Evolutionary conservation across 1,284 basidiomycete species (phyloP).

Genomic region (Leccinum pachyderme): DNA sequence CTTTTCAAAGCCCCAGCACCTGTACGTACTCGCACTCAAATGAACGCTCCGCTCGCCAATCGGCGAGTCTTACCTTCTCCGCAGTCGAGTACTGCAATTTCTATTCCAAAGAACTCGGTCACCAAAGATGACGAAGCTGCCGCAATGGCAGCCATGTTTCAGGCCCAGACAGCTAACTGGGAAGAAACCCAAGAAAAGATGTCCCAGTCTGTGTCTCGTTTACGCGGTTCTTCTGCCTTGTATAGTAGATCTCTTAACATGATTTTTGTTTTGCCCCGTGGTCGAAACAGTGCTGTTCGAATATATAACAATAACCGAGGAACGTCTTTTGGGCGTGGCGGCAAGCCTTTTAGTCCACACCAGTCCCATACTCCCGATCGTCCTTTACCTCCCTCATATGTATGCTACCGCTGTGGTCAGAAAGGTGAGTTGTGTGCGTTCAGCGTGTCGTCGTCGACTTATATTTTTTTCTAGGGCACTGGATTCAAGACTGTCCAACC

Average conservation of each 20-base stretch:
- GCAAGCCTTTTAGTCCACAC: conserved; percentile 54
- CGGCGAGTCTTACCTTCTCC: conserved; percentile 25
- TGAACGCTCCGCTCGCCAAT: conserved; percentile 11
- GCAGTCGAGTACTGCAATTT: conserved; percentile 26
- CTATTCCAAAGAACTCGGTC: conserved; percentile 40
- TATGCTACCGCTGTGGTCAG: conserved; percentile 98
- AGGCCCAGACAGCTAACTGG: conserved; percentile 89
- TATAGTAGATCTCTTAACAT: conserved; percentile 75
- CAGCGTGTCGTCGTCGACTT: background rate
- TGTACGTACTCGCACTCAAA: conserved; percentile 29
- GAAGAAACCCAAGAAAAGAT: conserved; percentile 96
- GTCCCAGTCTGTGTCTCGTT: conserved; percentile 84
- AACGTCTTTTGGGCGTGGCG: conserved; percentile 54
- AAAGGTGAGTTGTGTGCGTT: conserved; percentile 65
- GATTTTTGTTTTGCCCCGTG: conserved; percentile 39
- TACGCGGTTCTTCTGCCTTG: conserved; percentile 47
- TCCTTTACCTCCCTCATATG: conserved; percentile 89
- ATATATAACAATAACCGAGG: conserved; percentile 67
- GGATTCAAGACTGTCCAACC: conserved; percentile 99
- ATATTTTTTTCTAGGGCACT: conserved; percentile 68
- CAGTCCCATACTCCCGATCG: conserved; percentile 55
- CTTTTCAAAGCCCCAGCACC: conserved; percentile 31
- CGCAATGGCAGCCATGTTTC: conserved; percentile 95
- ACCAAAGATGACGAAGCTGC: conserved; percentile 76
- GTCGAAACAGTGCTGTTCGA: conserved; percentile 62